Evolutionary conservation across 441 rosid genomes (phyloP).

Genomic region (Erysimum cheiri): DNA sequence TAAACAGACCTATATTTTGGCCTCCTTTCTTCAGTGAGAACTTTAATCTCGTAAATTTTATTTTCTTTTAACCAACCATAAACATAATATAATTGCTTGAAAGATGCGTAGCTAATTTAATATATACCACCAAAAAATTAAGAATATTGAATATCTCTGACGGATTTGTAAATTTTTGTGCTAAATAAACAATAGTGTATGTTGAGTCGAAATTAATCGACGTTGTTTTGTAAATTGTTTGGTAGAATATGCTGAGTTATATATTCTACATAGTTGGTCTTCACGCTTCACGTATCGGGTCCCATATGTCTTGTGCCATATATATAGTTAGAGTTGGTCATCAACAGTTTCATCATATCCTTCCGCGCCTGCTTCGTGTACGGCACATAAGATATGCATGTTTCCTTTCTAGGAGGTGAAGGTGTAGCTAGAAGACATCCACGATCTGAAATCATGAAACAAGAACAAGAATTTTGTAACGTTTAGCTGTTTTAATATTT

Average conservation of each 20-base stretch:
- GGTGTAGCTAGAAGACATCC: neutral
- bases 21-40: too few species aligned
- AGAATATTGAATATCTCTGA: too few species aligned
- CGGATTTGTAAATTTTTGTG: neutral
- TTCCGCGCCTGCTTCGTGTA: neutral
- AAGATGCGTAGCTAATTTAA: too few species aligned
- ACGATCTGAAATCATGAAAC: neutral
- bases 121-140: too few species aligned
- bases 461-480: too few species aligned
- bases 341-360: neutral
- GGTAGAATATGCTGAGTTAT: slow-evolving; percentile 26
- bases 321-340: neutral
- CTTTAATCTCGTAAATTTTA: too few species aligned
- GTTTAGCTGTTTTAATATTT: too few species aligned
- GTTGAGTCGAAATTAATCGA: neutral
- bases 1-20: neutral
- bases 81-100: too few species aligned
- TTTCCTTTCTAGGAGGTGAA: neutral
- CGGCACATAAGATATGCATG: neutral
- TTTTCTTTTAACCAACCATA: too few species aligned
- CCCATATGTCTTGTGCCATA: slow-evolving; percentile 21
- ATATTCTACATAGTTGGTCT: slow-evolving; percentile 9
- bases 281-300: neutral
- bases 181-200: neutral
- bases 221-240: neutral